A percentile compares a stretch with the other conserved stretches of the same genome.
Evolutionary conservation across 257 asterid species (phyloP).

Genomic region (Solanum pennellii): DNA sequence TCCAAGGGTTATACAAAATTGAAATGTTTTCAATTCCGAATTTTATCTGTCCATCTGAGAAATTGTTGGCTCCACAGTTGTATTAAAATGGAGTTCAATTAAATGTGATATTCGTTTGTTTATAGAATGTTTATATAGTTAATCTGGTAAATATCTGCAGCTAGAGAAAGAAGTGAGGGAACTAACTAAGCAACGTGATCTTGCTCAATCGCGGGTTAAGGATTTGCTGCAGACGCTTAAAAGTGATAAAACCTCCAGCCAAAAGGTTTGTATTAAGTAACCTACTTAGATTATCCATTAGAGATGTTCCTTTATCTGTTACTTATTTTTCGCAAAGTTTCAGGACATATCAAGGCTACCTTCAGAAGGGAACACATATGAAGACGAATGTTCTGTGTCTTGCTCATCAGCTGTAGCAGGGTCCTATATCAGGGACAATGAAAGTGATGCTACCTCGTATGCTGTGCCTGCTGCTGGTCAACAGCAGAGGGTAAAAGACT

Average conservation of each 20-base stretch:
- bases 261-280: slow-evolving; percentile 7
- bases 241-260: slow-evolving; percentile 23
- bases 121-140: background rate
- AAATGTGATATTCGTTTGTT: background rate
- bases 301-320: background rate
- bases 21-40: background rate
- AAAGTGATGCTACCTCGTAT: slow-evolving; percentile 7
- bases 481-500: slow-evolving; percentile 19
- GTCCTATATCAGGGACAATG: slow-evolving; percentile 2
- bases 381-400: slow-evolving; percentile 18
- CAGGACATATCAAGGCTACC: background rate
- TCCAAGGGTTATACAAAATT: background rate
- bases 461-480: slow-evolving; percentile 16
- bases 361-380: slow-evolving; percentile 4
- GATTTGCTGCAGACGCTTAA: slow-evolving; percentile 39
- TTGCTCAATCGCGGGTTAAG: slow-evolving; percentile 68
- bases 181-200: slow-evolving; percentile 59
- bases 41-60: background rate
- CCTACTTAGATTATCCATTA: background rate
- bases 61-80: background rate
- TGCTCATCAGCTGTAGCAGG: slow-evolving; percentile 21
- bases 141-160: slow-evolving; percentile 31
- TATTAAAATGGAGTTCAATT: background rate
- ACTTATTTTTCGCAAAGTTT: background rate
- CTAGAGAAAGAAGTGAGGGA: slow-evolving; percentile 85